phyloP scores from a whole-genome alignment of 1,284 basidiomycete species.

The Neonothopanus nambi region DNA sequence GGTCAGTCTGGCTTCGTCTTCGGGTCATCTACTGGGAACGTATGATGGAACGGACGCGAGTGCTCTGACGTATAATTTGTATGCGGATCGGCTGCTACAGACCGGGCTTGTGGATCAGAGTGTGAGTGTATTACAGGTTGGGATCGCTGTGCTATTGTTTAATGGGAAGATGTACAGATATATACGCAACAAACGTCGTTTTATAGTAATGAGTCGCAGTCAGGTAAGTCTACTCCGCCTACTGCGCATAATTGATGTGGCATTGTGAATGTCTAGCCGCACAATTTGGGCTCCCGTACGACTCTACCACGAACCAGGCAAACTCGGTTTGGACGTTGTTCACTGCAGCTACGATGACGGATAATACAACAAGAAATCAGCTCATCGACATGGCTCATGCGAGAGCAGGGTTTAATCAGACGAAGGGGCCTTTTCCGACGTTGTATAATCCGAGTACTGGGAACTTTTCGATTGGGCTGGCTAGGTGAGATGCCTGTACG shows the following conservation, averaged over 20 bases:
- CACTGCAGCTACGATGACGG: slow-evolving; percentile 9
- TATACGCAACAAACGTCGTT: slow-evolving; percentile 5
- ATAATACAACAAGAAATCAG: slow-evolving; percentile 6
- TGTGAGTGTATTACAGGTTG: background rate
- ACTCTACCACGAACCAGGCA: background rate
- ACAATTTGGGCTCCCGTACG: slow-evolving; percentile 7
- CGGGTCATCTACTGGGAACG: slow-evolving; percentile 3
- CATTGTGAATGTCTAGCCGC: background rate
- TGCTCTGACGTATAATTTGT: slow-evolving; percentile 14
- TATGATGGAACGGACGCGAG: slow-evolving; percentile 1
- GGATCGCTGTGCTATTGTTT: background rate
- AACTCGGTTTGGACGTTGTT: slow-evolving; percentile 14
- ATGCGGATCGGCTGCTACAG: slow-evolving; percentile 13
- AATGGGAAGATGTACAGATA: background rate
- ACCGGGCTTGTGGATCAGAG: slow-evolving; percentile 7
- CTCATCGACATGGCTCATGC: slow-evolving; percentile 9
- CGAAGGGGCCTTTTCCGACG: background rate
- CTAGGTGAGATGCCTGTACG: slow-evolving; percentile 1
- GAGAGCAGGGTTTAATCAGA: slow-evolving; percentile 8
- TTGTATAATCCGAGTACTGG: slow-evolving; percentile 3
- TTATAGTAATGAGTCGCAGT: slow-evolving; percentile 2
- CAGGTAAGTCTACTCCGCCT: background rate
- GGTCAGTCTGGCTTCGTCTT: background rate
- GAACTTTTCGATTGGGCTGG: background rate
- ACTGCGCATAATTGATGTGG: too few species aligned